These are phyloP conservation scores for Pythium diclinum DNA, from an alignment of 352 stramenopile species.

Conservation along the genomic window DNA sequence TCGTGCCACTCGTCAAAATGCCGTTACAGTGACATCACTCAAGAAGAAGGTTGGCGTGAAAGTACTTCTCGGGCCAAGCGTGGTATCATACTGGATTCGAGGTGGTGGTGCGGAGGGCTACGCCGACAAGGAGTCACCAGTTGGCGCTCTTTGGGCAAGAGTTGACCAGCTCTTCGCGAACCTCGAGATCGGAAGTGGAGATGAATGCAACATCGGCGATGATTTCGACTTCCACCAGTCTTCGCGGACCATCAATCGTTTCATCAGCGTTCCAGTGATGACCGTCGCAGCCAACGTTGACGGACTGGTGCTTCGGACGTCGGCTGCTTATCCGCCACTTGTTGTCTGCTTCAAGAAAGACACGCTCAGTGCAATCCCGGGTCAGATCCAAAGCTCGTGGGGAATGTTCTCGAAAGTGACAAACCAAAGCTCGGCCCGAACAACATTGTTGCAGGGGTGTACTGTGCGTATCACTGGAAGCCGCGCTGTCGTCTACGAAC, in stretches of 20 bases:
- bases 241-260: neutral
- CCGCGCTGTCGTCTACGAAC: slow-evolving; percentile 14
- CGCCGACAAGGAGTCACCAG: neutral
- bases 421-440: slow-evolving; percentile 37
- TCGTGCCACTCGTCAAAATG: neutral
- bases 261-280: slow-evolving; percentile 1
- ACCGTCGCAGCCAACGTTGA: slow-evolving; percentile 25
- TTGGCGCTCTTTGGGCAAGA: slow-evolving; percentile 34
- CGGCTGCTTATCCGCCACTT: slow-evolving; percentile 35
- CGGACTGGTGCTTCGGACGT: slow-evolving; percentile 49
- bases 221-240: neutral
- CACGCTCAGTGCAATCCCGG: slow-evolving; percentile 32
- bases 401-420: slow-evolving; percentile 42
- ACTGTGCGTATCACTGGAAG: slow-evolving; percentile 26
- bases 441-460: slow-evolving; percentile 54
- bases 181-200: slow-evolving; percentile 34
- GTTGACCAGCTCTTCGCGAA: slow-evolving; percentile 67
- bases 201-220: slow-evolving; percentile 4
- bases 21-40: neutral
- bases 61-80: slow-evolving; percentile 59
- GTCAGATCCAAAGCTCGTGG: slow-evolving; percentile 52
- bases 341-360: slow-evolving; percentile 41
- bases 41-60: slow-evolving; percentile 29
- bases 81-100: slow-evolving; percentile 55
- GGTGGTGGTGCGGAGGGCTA: neutral